Evolutionary conservation across 805 yeast species (phyloP).

Genomic region (Kazachstania taianensis): DNA sequence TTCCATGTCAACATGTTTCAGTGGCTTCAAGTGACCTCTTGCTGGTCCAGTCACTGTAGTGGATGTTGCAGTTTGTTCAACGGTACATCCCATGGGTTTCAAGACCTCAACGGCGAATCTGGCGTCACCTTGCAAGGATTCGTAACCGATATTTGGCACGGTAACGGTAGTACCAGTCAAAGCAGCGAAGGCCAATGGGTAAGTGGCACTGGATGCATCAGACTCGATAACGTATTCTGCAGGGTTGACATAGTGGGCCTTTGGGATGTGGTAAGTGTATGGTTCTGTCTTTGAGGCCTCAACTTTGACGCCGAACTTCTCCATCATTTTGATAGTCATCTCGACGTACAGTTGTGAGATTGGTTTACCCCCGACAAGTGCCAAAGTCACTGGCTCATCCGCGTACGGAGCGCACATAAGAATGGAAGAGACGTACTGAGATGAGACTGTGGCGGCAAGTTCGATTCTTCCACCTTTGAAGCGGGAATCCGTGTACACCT

Average conservation of each 20-base stretch:
- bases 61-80: slow-evolving; percentile 68
- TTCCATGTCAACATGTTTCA: slow-evolving; percentile 86
- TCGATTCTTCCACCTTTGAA: slow-evolving; percentile 87
- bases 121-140: slow-evolving; percentile 95
- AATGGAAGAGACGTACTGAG: slow-evolving; percentile 93
- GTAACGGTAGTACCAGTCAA: slow-evolving; percentile 88
- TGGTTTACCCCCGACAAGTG: slow-evolving; percentile 93
- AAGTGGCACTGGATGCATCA: slow-evolving; percentile 96
- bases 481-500: slow-evolving; percentile 56
- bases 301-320: slow-evolving; percentile 74
- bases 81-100: slow-evolving; percentile 90
- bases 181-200: slow-evolving; percentile 96
- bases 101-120: slow-evolving; percentile 89
- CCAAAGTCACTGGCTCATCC: slow-evolving; percentile 69
- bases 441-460: slow-evolving; percentile 90
- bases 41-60: slow-evolving; percentile 92
- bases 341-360: slow-evolving; percentile 91
- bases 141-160: slow-evolving; percentile 85
- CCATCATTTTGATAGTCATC: slow-evolving; percentile 96
- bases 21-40: slow-evolving; percentile 54
- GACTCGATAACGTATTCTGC: slow-evolving; percentile 81
- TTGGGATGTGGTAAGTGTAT: slow-evolving; percentile 84
- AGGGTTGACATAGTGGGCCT: slow-evolving; percentile 73
- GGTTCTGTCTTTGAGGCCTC: slow-evolving; percentile 57
- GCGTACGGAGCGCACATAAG: slow-evolving; percentile 98